Percentiles rank a stretch among this genome's conserved stretches.
These are phyloP conservation scores for Neopestalotiopsis rosae DNA, from an alignment of 2,329 filamentous ascomycete species.

Conservation along the genomic window DNA sequence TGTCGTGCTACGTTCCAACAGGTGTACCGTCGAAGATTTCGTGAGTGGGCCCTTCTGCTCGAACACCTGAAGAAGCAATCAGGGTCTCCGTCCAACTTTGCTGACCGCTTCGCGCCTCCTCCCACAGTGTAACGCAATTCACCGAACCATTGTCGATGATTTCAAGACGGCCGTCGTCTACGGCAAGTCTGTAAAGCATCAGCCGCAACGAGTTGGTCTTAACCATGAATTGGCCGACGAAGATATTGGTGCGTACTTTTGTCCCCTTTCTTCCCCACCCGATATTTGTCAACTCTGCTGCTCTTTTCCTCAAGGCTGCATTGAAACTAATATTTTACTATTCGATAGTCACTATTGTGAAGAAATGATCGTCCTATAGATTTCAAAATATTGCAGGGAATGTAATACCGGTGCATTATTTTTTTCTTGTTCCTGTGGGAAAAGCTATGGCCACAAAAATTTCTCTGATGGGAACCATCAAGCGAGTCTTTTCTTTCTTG, in stretches of 20 bases:
- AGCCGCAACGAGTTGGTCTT: constrained; percentile 93
- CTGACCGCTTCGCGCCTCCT: constrained; percentile 46
- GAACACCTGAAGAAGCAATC: constrained; percentile 23
- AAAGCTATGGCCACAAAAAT: not conserved
- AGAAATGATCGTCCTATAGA: constrained; percentile 54
- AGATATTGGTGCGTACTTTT: constrained; percentile 79
- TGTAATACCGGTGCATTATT: not conserved
- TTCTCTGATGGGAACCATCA: not conserved
- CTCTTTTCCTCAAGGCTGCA: not conserved
- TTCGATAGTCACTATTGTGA: constrained; percentile 67
- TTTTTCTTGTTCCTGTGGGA: not conserved
- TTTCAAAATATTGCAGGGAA: not conserved
- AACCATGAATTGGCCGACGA: constrained; percentile 92
- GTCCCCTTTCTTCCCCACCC: constrained; percentile 20
- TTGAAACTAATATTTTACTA: constrained; percentile 17
- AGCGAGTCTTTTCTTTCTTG: not conserved
- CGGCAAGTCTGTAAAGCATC: constrained; percentile 97
- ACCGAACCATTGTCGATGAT: constrained; percentile 93
- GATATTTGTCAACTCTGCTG: constrained; percentile 29
- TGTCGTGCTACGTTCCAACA: constrained; percentile 82
- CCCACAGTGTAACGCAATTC: constrained; percentile 88
- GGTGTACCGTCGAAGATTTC: constrained; percentile 95
- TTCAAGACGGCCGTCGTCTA: constrained; percentile 97
- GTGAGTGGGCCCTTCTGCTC: constrained; percentile 60
- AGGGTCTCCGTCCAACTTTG: constrained; percentile 29